Evolutionary conservation across 2,329 filamentous ascomycete species (phyloP), one percentile per base, ranked within the genome.

Genomic region (Fusarium pseudocircinatum): DNA sequence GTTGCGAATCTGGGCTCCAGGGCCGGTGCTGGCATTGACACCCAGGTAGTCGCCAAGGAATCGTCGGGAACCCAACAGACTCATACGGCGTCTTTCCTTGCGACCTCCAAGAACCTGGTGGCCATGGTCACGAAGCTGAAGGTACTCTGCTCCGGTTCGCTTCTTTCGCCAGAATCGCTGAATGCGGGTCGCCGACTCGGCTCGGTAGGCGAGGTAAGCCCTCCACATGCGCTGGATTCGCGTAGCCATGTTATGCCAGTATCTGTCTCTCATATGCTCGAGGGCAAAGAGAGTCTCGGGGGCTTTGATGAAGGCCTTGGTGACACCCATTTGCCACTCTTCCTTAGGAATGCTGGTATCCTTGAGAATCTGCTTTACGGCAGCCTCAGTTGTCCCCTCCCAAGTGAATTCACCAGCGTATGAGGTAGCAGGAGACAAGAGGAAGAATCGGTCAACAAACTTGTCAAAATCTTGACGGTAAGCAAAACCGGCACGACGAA

Each of bases 211-310:
- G 44, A 98, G 88, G 79, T 98, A 98, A 59, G 97, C 97, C 78
- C 96, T 90, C 96, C 96, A 99, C 79, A 97, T 96, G 76, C 96
- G 90, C 84, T 99, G 96, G 67, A 99, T 98, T 67, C 96, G 91
- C 68, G 96, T 97, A 7, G 96, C 96, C 96, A 99, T 98, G 84
- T 98, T 99, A 83, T 98, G 96, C 96, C 96, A 98, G 83, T 98
- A 99, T 63, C 94, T 89, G 81, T 99, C 96, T 80, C 96, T 91
- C 96, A 99, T 98, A 65, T 97, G 95, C 83, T 99, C 96, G 16
- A 99, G 86, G 6, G 96, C 96, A 79, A 99, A 99, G 4, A 99
- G 85, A 0, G 96, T 99, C 83, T 99, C 96, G 1, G 96, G 96
- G 0, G 96, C 95, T 83, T 99, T 98, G 85, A 99, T 97, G 79